phyloP scores from a whole-genome alignment of 805 yeast species.

The Yarrowia deformans region DNA sequence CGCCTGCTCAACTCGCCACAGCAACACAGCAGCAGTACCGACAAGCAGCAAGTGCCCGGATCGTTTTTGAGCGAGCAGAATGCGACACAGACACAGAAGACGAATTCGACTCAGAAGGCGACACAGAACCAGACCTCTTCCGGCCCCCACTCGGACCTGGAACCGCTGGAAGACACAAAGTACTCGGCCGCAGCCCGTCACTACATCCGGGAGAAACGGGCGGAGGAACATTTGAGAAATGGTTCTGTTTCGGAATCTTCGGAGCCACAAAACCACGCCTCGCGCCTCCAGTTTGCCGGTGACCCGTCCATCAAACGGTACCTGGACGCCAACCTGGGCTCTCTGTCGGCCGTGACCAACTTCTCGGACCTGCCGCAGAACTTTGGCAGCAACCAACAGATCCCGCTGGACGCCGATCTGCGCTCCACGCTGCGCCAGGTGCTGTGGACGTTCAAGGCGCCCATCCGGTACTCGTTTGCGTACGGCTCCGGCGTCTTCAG shows the following conservation, averaged over 20 bases:
- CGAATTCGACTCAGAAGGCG: too few species aligned
- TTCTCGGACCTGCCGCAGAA: conserved; percentile 60
- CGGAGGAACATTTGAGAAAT: conserved; percentile 20
- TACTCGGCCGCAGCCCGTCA: conserved; percentile 32
- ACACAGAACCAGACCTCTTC: too few species aligned
- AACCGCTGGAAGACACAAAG: conserved; percentile 30
- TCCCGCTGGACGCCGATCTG: conserved; percentile 56
- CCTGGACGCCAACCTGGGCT: conserved; percentile 42
- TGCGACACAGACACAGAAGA: too few species aligned
- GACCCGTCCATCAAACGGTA: conserved; percentile 39
- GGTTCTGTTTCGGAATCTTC: too few species aligned
- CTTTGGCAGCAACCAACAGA: conserved; percentile 66
- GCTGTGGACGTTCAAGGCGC: conserved; percentile 68
- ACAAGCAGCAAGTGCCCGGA: not conserved
- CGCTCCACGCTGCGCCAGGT: conserved; percentile 58
- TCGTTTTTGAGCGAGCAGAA: conserved; percentile 10
- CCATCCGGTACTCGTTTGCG: conserved; percentile 83
- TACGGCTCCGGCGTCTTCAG: conserved; percentile 94
- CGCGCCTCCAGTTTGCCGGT: conserved; percentile 15
- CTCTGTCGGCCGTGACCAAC: conserved; percentile 59
- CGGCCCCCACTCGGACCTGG: conserved; percentile 15
- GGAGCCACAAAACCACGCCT: too few species aligned
- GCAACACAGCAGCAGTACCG: not conserved
- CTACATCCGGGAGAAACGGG: conserved; percentile 20
- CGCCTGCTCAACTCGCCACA: not conserved